Conservation (phyloP, 176 grass and related monocot species). For the Phoenix roebelenii region DNA sequence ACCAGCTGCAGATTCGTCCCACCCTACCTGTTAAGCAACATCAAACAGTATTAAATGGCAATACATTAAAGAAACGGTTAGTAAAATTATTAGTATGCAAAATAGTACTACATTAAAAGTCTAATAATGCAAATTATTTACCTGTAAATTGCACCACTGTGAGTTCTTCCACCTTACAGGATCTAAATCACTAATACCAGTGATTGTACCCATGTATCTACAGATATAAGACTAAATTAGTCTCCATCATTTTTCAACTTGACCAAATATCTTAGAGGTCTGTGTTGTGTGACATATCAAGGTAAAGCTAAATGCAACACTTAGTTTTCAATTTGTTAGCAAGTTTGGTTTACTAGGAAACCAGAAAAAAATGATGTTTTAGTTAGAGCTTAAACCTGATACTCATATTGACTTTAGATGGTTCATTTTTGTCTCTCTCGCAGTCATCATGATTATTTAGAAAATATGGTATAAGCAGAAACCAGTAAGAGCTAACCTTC, state of each 20-base stretch:
- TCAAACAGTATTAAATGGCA: slow-evolving; percentile 14
- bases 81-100: too few relatives aligned
- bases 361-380: too few relatives aligned
- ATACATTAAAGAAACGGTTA: neutral
- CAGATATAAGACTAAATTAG: neutral
- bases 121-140: neutral
- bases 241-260: neutral
- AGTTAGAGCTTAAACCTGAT: too few relatives aligned
- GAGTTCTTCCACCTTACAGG: slow-evolving; percentile 98
- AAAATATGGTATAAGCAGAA: neutral
- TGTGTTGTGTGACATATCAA: too few relatives aligned
- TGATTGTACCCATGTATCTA: slow-evolving; percentile 99
- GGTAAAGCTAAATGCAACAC: too few relatives aligned
- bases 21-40: slow-evolving; percentile 56
- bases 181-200: slow-evolving; percentile 92
- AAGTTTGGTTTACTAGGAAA: too few relatives aligned
- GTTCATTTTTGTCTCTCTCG: too few relatives aligned
- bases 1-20: slow-evolving; percentile 94
- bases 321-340: too few relatives aligned
- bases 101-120: too few relatives aligned
- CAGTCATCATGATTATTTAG: too few relatives aligned
- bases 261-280: too few relatives aligned
- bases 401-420: too few relatives aligned
- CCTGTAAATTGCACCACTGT: slow-evolving; percentile 96
- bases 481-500: slow-evolving; percentile 42